Evolutionary conservation across 169 alveolate genomes (phyloP), one percentile per base, ranked within the genome.

Genomic region (Cryptosporidium andersoni): DNA sequence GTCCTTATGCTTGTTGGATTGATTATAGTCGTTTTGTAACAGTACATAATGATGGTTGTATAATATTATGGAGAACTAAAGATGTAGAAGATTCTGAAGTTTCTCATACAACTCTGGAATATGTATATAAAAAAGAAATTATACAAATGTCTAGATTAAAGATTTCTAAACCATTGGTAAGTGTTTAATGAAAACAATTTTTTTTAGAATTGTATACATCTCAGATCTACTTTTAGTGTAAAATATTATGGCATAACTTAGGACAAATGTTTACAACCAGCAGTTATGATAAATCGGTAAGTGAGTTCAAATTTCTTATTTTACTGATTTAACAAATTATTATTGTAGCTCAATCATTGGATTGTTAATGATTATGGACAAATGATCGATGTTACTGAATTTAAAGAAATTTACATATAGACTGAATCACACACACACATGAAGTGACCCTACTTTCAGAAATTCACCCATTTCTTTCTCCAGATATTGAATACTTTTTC

Each of bases 211-310:
- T 47, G 4, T n/a, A 36, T 14, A 53, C n/a, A 25, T 9, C 8
- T 8, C 39, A 53, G n/a, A n/a, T 43, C 12, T 1, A 58, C 11
- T 14, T 43, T 4, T 58, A 74, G 85, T 58, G 55, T 8, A 52
- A 63, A 45, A 55, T 74, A 43, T 60, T 43, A 36, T 74, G 85
- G 85, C 74, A 74, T 74, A 60, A 66, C 9, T 58, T 74, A 14
- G 85, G 85, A 6, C 63, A 55, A n/a, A 55, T 74, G 11, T 62
- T 74, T 37, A 39, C 60, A 16, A 39, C 74, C 25, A 43, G 43
- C 4, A 43, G 40, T 40, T 48, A 42, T 14, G 47, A 58, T 14
- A 68, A 68, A 14, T 42, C 43, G n/a, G 85, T 74, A 74, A 56
- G 85, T 74, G 40, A 45, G 14, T 25, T 39, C 11, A 7, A 7